Base-by-base conservation (phyloP, 2,329 filamentous ascomycete genomes). In the Ceratocystis alfenasii region DNA sequence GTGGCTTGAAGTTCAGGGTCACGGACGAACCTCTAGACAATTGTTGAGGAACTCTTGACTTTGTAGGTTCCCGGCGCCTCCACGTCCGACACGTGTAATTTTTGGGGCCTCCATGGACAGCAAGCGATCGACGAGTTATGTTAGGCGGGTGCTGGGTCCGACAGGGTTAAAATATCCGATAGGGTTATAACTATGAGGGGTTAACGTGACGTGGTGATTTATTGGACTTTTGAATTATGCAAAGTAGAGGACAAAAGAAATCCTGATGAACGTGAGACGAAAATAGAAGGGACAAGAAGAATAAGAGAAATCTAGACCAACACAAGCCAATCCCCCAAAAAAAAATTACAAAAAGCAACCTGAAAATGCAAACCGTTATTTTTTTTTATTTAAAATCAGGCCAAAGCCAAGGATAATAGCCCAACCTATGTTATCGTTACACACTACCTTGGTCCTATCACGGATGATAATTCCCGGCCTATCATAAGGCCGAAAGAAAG, bases 11-110 rank as follows among this genome's bases (percentile, higher is more conserved):
- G 57, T n/a, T 30, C 33, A 25, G 55, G 55, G 30, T 28, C 55
- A 36, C 30, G 17, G 59, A 66, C 67, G 69, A 67, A 72, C 72
- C 68, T 74, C 76, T 65, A 72, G 71, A 59, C 74, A 76, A 36
- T 81, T 78, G n/a, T 57, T 44, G 50, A 45, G 12, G 28, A 44
- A 59, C 33, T 64, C 20, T 33, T 82, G 78, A 71, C 77, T 77
- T 71, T 79, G 80, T 72, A 81, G 85, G 74, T 87, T 87, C 64
- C 85, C 85, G 5, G 84, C 84, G 62, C 85, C 85, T 65, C 85
- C 85, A 62, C 85, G 81, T 66, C 85, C 84, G 33, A 64, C 53
- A 30, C 59, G 63, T 28, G 63, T 55, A n/a, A 64, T 41, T 36
- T 59, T 55, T 10, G 30, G 33, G 30, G 63, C 33, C 28, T 64